Percentiles rank a stretch among this genome's conserved stretches.
Conservation (phyloP, 306 rosid genomes). For the Malus sieversii region DNA sequence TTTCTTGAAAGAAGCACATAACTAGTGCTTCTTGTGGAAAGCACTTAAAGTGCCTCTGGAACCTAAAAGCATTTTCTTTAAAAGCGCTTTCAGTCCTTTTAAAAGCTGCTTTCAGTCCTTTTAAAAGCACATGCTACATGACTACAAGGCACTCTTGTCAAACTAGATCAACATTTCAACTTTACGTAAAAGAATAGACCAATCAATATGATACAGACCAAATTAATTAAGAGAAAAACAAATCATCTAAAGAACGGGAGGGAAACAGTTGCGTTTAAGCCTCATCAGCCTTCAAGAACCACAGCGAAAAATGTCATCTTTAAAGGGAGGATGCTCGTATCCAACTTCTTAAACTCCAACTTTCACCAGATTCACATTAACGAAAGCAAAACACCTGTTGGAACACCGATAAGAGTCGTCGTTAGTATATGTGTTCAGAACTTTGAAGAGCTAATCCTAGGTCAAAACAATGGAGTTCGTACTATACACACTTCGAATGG, state of each 20-base stretch:
- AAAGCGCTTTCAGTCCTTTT: too few relatives aligned
- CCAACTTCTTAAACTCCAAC: not conserved
- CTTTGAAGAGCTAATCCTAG: not conserved
- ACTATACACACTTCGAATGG: not conserved
- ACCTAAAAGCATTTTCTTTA: too few relatives aligned
- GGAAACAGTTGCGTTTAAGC: not conserved
- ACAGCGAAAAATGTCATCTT: not conserved
- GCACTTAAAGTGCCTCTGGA: rapidly evolving
- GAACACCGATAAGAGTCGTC: not conserved
- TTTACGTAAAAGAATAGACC: too few relatives aligned
- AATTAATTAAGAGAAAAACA: not conserved
- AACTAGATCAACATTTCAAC: too few relatives aligned
- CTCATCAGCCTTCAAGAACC: not conserved
- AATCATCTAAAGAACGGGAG: not conserved
- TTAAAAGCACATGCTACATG: too few relatives aligned
- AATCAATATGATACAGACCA: not conserved
- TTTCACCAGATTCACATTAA: not conserved
- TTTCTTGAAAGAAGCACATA: too few relatives aligned
- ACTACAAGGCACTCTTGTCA: too few relatives aligned
- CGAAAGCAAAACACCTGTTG: not conserved
- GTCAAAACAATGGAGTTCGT: not conserved
- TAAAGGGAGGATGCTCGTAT: not conserved
- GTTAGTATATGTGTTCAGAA: not conserved
- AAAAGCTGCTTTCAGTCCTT: too few relatives aligned
- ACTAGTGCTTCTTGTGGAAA: too few relatives aligned